Base-by-base conservation (phyloP, 129 eudicot species). In the Flaveria brownii region DNA sequence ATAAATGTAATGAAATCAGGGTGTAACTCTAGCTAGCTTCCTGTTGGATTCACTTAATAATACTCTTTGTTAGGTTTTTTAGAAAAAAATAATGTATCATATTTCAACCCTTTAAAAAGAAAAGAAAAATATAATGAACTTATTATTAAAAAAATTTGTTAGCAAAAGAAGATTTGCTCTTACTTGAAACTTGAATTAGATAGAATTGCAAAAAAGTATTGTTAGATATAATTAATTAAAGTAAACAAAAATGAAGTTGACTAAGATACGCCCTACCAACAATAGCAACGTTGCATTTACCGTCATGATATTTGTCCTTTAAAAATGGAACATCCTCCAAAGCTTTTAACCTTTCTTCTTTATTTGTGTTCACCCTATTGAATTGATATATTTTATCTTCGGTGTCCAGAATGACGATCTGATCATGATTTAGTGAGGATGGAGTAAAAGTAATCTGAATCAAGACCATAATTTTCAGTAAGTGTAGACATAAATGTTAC, bases 391-490 rank as follows among this genome's bases (percentile, higher is more conserved):
- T 89, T 86, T 86, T 92, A 2, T 89, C 88, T 81, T 92, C 85
- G 15, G 96, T 84, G 77, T 89, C 93, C 82, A 92, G 81, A 41
- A 92, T 92, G 80, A 92, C 89, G 23, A 92, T 82, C 81, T 92
- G 96, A 83, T 92, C 98, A 68, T 92, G 96, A 84, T 88, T 92
- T 77, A 89, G 74, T 0, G 96, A 76, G 50, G 98, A 89, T 75
- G 88, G 92, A 39, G 85, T 71, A 81, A 89, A 92, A 25, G 93
- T 91, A 65, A 92, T 87, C 98, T 92, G 86, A 65, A 73, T 25
- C 71, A 71, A 43, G 61, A 70, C 62, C 52, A 73, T 1, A 33
- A 56, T 36, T 2, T 14, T 76, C 72, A 80, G 47, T 43, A 30
- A n/a, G 9, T 57, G 13, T 11, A 74, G 47, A 23, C 17, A 50